These are phyloP conservation scores for Truncatella angustata DNA, from an alignment of 2,329 filamentous ascomycete genomes.

Conservation along the genomic window DNA sequence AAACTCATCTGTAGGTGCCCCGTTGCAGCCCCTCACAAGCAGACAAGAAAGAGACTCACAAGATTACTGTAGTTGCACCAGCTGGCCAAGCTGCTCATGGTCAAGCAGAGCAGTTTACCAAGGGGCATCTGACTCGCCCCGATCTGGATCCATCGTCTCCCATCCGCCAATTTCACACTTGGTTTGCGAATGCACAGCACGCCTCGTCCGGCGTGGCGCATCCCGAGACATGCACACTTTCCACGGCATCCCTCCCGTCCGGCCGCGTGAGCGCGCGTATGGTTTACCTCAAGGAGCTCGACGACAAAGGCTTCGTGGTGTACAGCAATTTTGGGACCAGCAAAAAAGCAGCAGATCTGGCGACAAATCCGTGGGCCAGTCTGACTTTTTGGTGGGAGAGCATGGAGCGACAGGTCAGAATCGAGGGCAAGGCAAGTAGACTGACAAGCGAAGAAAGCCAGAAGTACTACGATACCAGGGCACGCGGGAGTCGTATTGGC, in stretches of 20 bases:
- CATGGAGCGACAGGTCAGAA: conserved; percentile 83
- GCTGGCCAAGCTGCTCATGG: conserved; percentile 54
- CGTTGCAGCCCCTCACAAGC: neutral
- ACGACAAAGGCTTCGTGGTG: conserved; percentile 78
- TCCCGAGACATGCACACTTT: conserved; percentile 85
- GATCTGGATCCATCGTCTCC: conserved; percentile 65
- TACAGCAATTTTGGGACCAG: conserved; percentile 91
- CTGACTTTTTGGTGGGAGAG: conserved; percentile 90
- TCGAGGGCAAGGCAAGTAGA: conserved; percentile 75
- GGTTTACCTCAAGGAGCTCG: conserved; percentile 95
- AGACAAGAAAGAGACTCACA: conserved; percentile 14
- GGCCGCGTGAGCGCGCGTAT: conserved; percentile 82
- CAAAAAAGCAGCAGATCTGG: conserved; percentile 65
- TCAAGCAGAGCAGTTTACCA: conserved; percentile 75
- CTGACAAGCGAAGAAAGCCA: conserved; percentile 70
- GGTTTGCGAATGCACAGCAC: conserved; percentile 75
- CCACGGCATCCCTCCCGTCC: conserved; percentile 79
- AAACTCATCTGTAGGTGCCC: conserved; percentile 50
- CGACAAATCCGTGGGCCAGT: conserved; percentile 72
- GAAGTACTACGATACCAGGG: conserved; percentile 64
- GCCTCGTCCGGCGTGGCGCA: conserved; percentile 53
- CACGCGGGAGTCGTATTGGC: conserved; percentile 79
- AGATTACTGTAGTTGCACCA: conserved; percentile 59
- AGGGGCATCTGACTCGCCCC: conserved; percentile 55
- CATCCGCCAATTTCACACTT: conserved; percentile 80